Percentiles rank a stretch among this genome's conserved stretches.
Conservation (phyloP, 805 yeast species). For the Maudiozyma saulgeensis region DNA sequence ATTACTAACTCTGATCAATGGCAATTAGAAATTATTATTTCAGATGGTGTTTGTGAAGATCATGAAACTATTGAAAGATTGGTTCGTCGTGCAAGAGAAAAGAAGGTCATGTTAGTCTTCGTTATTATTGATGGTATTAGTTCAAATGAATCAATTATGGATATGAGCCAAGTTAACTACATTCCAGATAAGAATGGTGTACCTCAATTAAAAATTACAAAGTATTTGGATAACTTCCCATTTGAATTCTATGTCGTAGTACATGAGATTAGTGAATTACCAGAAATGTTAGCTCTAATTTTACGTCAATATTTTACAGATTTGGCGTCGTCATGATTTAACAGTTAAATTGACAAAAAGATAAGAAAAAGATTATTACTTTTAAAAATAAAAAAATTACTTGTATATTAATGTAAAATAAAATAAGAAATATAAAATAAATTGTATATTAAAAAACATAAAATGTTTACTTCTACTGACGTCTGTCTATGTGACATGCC, state of each 20-base stretch:
- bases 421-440: too few relatives aligned
- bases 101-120: constrained; percentile 87
- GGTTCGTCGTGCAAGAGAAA: constrained; percentile 87
- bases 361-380: not conserved
- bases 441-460: too few relatives aligned
- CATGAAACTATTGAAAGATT: constrained; percentile 74
- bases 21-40: constrained; percentile 86
- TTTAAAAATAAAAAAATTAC: not conserved
- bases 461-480: too few relatives aligned
- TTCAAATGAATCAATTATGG: constrained; percentile 77
- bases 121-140: constrained; percentile 82
- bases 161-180: constrained; percentile 88
- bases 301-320: constrained; percentile 88
- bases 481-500: too few relatives aligned
- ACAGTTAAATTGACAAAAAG: not conserved
- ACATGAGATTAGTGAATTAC: constrained; percentile 77
- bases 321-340: constrained; percentile 32
- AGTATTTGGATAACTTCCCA: constrained; percentile 88
- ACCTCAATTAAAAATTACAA: constrained; percentile 64
- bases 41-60: constrained; percentile 97
- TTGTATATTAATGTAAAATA: not conserved
- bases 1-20: constrained; percentile 58
- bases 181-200: constrained; percentile 61
- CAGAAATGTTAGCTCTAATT: constrained; percentile 81
- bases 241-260: constrained; percentile 95